phyloP scores from a whole-genome alignment of 345 rosid species.

The Gynandropsis gynandra region DNA sequence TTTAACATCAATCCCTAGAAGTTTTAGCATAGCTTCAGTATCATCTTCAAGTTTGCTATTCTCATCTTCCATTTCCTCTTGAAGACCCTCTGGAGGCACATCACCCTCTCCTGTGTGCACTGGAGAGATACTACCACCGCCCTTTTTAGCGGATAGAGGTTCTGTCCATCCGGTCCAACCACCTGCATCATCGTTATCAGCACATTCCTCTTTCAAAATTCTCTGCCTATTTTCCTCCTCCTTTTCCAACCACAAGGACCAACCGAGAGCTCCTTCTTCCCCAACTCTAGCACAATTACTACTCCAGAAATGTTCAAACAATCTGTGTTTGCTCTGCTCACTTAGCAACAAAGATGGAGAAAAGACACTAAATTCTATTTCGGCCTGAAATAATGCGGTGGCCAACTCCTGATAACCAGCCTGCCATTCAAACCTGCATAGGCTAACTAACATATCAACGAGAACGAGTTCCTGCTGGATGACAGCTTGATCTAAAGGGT shows the following conservation, averaged over 20 bases:
- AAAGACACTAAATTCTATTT: slow-evolving; percentile 81
- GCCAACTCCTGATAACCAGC: slow-evolving; percentile 86
- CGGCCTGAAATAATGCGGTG: slow-evolving; percentile 87
- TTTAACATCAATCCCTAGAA: slow-evolving; percentile 69
- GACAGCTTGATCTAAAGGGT: slow-evolving; percentile 38
- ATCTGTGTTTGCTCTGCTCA: slow-evolving; percentile 71
- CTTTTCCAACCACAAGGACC: slow-evolving; percentile 87
- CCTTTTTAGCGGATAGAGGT: slow-evolving; percentile 41
- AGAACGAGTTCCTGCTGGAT: slow-evolving; percentile 68
- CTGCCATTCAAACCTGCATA: slow-evolving; percentile 96
- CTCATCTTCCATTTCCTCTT: slow-evolving; percentile 47
- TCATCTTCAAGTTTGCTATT: slow-evolving; percentile 60
- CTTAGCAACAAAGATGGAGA: slow-evolving; percentile 64
- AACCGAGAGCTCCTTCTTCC: slow-evolving; percentile 90
- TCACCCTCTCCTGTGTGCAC: slow-evolving; percentile 30
- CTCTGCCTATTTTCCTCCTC: slow-evolving; percentile 88
- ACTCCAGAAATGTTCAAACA: slow-evolving; percentile 95
- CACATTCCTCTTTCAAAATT: slow-evolving; percentile 50
- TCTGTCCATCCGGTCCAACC: slow-evolving; percentile 99
- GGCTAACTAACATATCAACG: slow-evolving; percentile 79
- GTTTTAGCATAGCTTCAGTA: slow-evolving; percentile 72
- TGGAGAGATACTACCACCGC: slow-evolving; percentile 27
- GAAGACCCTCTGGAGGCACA: slow-evolving; percentile 27
- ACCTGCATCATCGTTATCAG: slow-evolving; percentile 53
- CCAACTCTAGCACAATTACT: slow-evolving; percentile 82